A percentile compares a stretch with the other conserved stretches of the same genome.
Evolutionary conservation across 192 early-diverging fungal genomes (phyloP).

Genomic region (Entophlyctis luteolus): DNA sequence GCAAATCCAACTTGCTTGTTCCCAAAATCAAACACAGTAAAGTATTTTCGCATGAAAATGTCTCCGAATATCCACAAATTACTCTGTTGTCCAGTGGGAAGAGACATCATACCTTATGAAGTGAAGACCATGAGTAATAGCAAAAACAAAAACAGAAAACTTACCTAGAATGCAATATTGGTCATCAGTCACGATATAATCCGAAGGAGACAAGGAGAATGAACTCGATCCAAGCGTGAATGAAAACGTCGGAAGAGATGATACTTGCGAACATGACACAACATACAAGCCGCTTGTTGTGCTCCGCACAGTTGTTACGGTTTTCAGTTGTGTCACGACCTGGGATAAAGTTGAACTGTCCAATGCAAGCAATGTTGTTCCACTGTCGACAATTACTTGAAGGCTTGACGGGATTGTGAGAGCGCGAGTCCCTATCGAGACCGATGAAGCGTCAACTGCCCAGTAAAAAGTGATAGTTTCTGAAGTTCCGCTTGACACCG

Average conservation of each 20-base stretch:
- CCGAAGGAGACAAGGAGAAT: neutral
- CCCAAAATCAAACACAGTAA: slow-evolving; percentile 20
- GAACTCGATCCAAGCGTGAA: slow-evolving; percentile 1
- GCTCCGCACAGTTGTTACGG: neutral
- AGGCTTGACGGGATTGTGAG: neutral
- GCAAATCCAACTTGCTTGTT: slow-evolving; percentile 21
- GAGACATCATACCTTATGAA: neutral
- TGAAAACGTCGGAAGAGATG: neutral
- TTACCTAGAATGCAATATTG: slow-evolving; percentile 2
- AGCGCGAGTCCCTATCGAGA: neutral
- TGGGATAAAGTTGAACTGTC: neutral
- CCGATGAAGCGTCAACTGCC: neutral
- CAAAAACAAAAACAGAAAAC: neutral
- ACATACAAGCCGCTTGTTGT: neutral
- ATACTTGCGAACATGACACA: neutral
- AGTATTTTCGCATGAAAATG: slow-evolving; percentile 5
- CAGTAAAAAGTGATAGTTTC: neutral
- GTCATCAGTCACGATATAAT: neutral
- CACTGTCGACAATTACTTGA: slow-evolving; percentile 1
- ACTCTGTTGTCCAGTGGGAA: neutral
- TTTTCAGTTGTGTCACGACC: neutral
- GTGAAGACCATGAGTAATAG: neutral
- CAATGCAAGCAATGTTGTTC: slow-evolving; percentile 2
- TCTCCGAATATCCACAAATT: slow-evolving; percentile 38
- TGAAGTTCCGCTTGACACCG: neutral